Percentiles rank a stretch among this genome's conserved stretches.
Conservation (phyloP, 441 rosid genomes). For the Erodium chrysanthum region DNA sequence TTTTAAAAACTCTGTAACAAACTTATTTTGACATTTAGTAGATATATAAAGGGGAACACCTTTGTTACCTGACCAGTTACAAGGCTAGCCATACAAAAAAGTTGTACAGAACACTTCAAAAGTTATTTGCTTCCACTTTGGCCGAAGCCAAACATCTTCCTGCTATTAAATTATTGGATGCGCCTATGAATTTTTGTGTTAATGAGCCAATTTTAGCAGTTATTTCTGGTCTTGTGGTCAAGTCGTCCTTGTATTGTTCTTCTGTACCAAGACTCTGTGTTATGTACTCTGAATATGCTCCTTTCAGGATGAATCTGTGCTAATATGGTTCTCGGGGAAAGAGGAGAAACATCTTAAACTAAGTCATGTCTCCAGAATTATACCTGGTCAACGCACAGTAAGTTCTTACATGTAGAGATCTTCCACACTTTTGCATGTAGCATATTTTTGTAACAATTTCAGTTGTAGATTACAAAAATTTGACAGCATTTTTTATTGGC, state of each 20-base stretch:
- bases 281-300: conserved; percentile 14
- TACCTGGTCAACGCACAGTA: conserved; percentile 97
- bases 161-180: background rate
- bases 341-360: conserved; percentile 89
- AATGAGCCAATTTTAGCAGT: background rate
- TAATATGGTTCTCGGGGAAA: conserved; percentile 93
- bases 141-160: no score
- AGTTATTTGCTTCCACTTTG: no score
- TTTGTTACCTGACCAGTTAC: background rate
- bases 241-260: conserved; percentile 9
- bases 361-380: conserved; percentile 79
- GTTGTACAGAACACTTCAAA: background rate
- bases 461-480: background rate
- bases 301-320: conserved; percentile 83
- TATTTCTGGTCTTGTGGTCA: conserved; percentile 11
- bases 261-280: conserved; percentile 15
- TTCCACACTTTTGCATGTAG: background rate
- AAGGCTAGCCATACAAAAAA: background rate
- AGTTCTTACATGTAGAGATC: conserved; percentile 25
- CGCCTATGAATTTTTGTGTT: background rate
- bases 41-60: background rate
- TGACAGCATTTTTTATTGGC: background rate
- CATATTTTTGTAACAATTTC: background rate
- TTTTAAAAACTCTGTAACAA: background rate
- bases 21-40: background rate